Evolutionary conservation across 202 grass and related monocot species (phyloP).

Genomic region (Cymbopogon flexuosus): DNA sequence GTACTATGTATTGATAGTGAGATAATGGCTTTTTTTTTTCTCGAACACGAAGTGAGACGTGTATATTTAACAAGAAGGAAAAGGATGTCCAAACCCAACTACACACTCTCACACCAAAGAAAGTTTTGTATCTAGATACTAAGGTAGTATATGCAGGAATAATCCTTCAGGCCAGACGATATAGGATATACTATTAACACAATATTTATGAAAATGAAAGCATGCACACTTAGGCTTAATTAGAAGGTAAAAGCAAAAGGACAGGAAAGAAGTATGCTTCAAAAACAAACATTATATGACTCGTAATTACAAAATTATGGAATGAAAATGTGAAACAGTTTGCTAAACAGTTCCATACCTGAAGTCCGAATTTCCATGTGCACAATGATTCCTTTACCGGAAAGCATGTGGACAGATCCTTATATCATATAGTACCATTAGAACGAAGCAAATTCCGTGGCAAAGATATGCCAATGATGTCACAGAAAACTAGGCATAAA

Average conservation of each 20-base stretch:
- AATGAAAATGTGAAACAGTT: background rate
- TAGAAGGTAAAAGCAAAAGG: no score
- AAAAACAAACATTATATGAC: background rate
- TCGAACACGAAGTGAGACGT: background rate
- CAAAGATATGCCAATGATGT: slow-evolving; percentile 35
- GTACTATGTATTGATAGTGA: background rate
- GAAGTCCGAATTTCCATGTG: background rate
- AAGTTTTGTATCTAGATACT: background rate
- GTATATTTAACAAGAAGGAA: background rate
- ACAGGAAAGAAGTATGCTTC: background rate
- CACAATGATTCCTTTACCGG: slow-evolving; percentile 17
- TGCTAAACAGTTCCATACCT: slow-evolving; percentile 15
- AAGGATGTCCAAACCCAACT: background rate
- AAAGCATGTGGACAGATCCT: slow-evolving; percentile 17
- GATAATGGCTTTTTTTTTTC: no score
- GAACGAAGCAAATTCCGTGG: slow-evolving; percentile 15
- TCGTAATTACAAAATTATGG: background rate
- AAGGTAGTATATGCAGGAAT: no score
- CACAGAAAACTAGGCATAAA: slow-evolving; percentile 25
- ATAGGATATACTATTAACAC: background rate
- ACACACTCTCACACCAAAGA: background rate
- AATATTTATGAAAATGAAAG: no score
- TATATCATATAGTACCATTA: slow-evolving; percentile 16
- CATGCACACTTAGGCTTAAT: no score
- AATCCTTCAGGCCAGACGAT: background rate